These are phyloP conservation scores for Xerocomus brunneocitrinus DNA, from an alignment of 768 basidiomycete genomes.

Conservation along the genomic window DNA sequence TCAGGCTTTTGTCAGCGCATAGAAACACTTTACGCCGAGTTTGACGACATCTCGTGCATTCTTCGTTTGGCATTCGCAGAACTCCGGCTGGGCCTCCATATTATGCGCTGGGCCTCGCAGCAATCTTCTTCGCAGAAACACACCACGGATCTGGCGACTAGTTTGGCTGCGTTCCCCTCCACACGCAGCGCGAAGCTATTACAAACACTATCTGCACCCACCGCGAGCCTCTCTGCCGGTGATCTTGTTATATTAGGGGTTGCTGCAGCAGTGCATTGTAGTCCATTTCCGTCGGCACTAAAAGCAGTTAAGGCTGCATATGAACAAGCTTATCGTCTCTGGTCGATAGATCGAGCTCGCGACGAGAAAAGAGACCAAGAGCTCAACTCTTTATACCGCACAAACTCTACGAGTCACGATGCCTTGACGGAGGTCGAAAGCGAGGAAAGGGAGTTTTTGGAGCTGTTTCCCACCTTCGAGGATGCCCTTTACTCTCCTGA, in stretches of 20 bases:
- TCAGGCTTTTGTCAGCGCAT: conserved; percentile 74
- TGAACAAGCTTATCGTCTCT: conserved; percentile 71
- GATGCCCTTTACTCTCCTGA: conserved; percentile 40
- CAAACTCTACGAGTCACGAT: conserved; percentile 48
- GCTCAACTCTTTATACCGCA: conserved; percentile 73
- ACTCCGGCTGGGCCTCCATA: conserved; percentile 68
- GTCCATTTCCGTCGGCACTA: conserved; percentile 4
- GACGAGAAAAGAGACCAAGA: conserved; percentile 60
- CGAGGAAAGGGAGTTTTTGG: conserved; percentile 79
- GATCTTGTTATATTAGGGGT: conserved; percentile 41
- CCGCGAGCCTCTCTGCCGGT: conserved; percentile 17
- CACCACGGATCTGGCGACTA: conserved; percentile 22
- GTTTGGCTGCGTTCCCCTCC: conserved; percentile 54
- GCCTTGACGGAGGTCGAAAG: conserved; percentile 63
- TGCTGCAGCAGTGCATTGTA: conserved; percentile 34
- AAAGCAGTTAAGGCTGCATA: conserved; percentile 46
- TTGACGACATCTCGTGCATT: conserved; percentile 64
- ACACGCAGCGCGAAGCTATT: conserved; percentile 39
- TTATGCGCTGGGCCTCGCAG: conserved; percentile 34
- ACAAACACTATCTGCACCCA: conserved; percentile 20
- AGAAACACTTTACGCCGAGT: conserved; percentile 60
- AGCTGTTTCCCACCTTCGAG: conserved; percentile 83
- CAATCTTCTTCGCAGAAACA: conserved; percentile 16
- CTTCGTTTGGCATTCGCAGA: conserved; percentile 63
- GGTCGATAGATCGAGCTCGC: conserved; percentile 76